These are phyloP conservation scores for Populus hybrid DNA, from an alignment of 441 rosid species.

Conservation along the genomic window DNA sequence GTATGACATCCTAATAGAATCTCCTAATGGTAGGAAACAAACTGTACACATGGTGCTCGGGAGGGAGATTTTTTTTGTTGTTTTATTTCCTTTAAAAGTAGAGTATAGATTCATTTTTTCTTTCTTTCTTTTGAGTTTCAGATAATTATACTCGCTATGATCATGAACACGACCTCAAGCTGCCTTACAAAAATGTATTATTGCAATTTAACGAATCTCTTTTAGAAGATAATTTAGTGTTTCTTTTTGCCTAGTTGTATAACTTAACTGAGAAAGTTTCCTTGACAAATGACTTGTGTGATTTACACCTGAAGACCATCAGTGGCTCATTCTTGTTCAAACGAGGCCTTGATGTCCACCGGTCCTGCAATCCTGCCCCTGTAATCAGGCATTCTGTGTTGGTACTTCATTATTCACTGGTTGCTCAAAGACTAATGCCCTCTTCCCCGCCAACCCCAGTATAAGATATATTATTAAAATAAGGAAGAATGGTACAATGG, in stretches of 20 bases:
- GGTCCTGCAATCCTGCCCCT: background rate
- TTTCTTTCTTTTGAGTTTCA: background rate
- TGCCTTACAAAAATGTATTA: slow-evolving; percentile 12
- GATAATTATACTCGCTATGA: background rate
- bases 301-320: background rate
- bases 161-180: background rate
- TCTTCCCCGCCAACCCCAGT: background rate
- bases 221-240: background rate
- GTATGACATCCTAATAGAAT: slow-evolving; percentile 25
- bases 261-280: background rate
- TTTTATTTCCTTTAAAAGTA: background rate
- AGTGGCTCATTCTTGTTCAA: background rate
- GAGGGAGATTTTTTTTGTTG: slow-evolving; percentile 26
- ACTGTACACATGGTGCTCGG: slow-evolving; percentile 12
- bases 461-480: background rate
- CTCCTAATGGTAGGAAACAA: slow-evolving; percentile 13
- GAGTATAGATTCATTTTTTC: background rate
- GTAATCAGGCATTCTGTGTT: background rate
- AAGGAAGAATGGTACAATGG: background rate
- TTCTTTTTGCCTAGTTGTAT: background rate
- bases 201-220: background rate
- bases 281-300: background rate
- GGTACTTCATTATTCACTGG: background rate
- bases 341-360: no score
- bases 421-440: background rate